Base-by-base conservation (phyloP, 2,329 filamentous ascomycete genomes). In the Aotearoamyces nothofagi region DNA sequence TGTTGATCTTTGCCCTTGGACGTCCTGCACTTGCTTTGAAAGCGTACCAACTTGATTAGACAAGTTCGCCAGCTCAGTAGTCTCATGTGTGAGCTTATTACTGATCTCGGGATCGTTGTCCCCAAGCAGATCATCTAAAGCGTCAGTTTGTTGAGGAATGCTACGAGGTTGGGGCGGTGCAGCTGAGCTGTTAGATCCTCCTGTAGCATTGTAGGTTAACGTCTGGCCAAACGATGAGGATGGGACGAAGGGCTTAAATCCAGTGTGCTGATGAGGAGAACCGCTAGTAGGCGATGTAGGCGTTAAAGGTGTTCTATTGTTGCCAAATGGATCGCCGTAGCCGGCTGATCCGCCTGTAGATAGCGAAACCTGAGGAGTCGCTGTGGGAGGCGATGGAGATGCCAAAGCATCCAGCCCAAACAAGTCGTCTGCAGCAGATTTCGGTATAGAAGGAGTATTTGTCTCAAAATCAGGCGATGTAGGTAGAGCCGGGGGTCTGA, bases 11-110 rank as follows among this genome's bases (percentile, higher is more conserved):
- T 93, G 87, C 17, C 66, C 71, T 50, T 92, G 83, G 2, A 93
- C 78, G 41, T 87, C 83, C 49, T 93, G 83, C 73, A 92, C 93
- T 56, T 98, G 84, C 47, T 78, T 92, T 0, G 86, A 79, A 31
- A 98, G 57, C 3, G 80, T 87, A 17, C 83, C 77, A 39, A 98
- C 83, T 52, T 96, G 90, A 51, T 92, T 96, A 1, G 87, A 94
- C 42, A 98, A 64, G 49, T 98, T 96, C 29, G 86, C 90, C 33
- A 98, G 65, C 51, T 98, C 90, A 0, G 80, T 78, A 3, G 86
- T 90, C 48, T 98, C 90, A 39, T 75, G 78, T 1, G 79, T 90
- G 15, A 96, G 61, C 50, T 80, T 92, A 52, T 79, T 90, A 55
- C 77, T 87, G 31, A 86, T 73, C 45, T 92, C 84, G 2, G 79